Conservation (phyloP, 371 early-diverging fungal species). For the Actinomortierella ambigua region DNA sequence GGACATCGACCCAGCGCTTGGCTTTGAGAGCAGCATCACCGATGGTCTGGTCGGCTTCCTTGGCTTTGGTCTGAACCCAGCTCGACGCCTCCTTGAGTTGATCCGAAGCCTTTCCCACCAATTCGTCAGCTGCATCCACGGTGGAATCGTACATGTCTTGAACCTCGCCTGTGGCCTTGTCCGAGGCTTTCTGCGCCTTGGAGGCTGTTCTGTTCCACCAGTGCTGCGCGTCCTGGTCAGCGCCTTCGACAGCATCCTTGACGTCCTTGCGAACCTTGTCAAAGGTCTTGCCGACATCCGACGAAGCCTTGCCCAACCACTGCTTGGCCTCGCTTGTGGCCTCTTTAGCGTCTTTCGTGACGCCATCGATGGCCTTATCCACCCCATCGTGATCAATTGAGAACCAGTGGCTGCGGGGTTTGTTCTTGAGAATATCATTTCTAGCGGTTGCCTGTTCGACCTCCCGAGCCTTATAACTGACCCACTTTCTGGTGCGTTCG, state of each 20-base stretch:
- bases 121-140: constrained; percentile 6
- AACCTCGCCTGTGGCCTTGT: background rate
- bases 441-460: too few species aligned
- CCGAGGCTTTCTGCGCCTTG: background rate
- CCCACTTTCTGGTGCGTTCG: too few species aligned
- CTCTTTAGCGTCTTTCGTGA: constrained; percentile 8
- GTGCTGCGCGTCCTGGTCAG: constrained; percentile 14
- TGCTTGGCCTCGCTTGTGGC: constrained; percentile 12
- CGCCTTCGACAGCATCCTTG: constrained; percentile 4
- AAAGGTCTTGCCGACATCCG: constrained; percentile 14
- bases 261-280: constrained; percentile 2
- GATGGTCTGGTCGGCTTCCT: constrained; percentile 24
- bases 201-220: constrained; percentile 14
- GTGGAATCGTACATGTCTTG: background rate
- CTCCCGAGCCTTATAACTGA: too few species aligned
- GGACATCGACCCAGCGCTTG: constrained; percentile 24
- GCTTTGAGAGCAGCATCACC: constrained; percentile 27
- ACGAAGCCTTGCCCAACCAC: constrained; percentile 11
- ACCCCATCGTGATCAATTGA: too few species aligned
- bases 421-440: too few species aligned
- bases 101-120: constrained; percentile 14
- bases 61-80: constrained; percentile 25
- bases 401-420: too few species aligned
- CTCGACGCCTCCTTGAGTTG: constrained; percentile 10
- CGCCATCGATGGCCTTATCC: constrained; percentile 5